Conservation (phyloP, 2,329 filamentous ascomycete species). For the Phyllosticta citrichinensis region DNA sequence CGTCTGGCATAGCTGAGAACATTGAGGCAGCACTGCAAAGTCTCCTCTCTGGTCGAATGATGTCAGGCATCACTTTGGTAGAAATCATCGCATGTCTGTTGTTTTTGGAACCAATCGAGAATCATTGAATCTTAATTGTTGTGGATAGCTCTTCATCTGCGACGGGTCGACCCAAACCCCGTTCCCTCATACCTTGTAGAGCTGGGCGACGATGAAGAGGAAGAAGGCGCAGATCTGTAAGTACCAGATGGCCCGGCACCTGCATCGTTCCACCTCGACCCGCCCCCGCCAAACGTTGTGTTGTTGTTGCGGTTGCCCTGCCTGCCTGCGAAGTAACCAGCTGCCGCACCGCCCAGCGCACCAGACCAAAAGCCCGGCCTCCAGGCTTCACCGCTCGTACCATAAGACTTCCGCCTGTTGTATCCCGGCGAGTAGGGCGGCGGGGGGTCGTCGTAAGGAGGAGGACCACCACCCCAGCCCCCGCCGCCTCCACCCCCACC, state of each 20-base stretch:
- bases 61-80: too few species aligned
- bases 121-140: too few species aligned
- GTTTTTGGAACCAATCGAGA: too few species aligned
- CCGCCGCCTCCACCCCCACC: slow-evolving; percentile 26
- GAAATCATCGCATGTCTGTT: too few species aligned
- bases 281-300: slow-evolving; percentile 20
- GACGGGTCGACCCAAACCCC: slow-evolving; percentile 59
- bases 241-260: slow-evolving; percentile 15
- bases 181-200: slow-evolving; percentile 53
- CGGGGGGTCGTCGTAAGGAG: slow-evolving; percentile 43
- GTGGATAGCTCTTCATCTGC: slow-evolving; percentile 10
- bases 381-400: slow-evolving; percentile 41
- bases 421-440: slow-evolving; percentile 30
- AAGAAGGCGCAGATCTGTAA: slow-evolving; percentile 17
- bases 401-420: slow-evolving; percentile 14
- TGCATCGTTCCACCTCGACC: slow-evolving; percentile 21
- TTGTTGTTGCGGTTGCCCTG: slow-evolving; percentile 31
- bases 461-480: slow-evolving; percentile 27
- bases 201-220: slow-evolving; percentile 29
- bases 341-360: slow-evolving; percentile 56
- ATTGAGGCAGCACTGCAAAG: too few species aligned
- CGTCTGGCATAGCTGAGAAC: too few species aligned
- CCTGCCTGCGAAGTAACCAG: slow-evolving; percentile 48
- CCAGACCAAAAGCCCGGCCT: slow-evolving; percentile 67
- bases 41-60: too few species aligned